Percentiles rank a stretch among this genome's conserved stretches.
Conservation (phyloP, 768 basidiomycete genomes). For the Phylloporus sp. region DNA sequence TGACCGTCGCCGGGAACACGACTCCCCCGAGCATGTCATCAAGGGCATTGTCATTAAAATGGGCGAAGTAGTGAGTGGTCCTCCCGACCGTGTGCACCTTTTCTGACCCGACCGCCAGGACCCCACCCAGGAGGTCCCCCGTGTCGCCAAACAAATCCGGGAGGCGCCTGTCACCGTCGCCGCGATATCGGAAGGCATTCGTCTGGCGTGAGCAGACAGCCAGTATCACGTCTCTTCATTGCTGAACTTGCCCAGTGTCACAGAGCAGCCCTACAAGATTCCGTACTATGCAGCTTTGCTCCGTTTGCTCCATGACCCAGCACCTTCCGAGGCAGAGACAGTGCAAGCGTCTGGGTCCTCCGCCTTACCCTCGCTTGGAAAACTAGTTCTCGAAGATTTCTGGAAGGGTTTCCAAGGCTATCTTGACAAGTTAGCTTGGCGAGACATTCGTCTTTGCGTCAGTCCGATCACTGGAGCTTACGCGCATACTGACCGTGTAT, state of each 20-base stretch:
- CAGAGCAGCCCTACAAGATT: constrained; percentile 92
- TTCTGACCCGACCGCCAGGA: constrained; percentile 47
- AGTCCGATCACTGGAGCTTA: constrained; percentile 26
- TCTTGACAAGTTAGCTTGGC: constrained; percentile 87
- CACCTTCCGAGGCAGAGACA: constrained; percentile 32
- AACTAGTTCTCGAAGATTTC: constrained; percentile 79
- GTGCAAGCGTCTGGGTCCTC: constrained; percentile 28
- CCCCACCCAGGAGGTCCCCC: constrained; percentile 62
- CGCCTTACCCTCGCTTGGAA: constrained; percentile 47
- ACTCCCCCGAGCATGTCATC: constrained; percentile 71
- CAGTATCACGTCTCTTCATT: not conserved
- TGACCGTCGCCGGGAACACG: constrained; percentile 63
- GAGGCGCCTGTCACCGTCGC: constrained; percentile 59
- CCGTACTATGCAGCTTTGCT: constrained; percentile 84
- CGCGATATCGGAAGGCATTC: constrained; percentile 68
- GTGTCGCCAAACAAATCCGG: constrained; percentile 61
- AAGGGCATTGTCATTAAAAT: constrained; percentile 64
- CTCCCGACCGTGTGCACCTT: no score
- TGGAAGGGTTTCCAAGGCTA: constrained; percentile 88
- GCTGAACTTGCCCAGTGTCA: constrained; percentile 49
- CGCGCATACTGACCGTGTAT: constrained; percentile 5
- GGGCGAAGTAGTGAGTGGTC: constrained; percentile 77
- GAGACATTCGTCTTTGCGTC: constrained; percentile 84
- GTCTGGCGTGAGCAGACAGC: constrained; percentile 51
- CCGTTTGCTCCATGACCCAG: constrained; percentile 55